phyloP scores from a whole-genome alignment of 192 early-diverging fungal species.

The Cetraspora pellucida region DNA sequence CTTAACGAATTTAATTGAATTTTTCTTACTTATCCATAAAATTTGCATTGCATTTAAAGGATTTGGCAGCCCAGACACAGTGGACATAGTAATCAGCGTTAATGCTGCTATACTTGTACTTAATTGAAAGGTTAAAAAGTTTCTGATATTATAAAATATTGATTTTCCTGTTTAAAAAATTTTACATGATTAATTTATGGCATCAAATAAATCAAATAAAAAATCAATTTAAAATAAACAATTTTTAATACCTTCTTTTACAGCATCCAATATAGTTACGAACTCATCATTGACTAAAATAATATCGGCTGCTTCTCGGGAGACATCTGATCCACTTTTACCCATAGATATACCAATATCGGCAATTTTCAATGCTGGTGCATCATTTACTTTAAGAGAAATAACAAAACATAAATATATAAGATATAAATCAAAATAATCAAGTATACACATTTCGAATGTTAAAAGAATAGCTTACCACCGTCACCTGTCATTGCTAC shows the following conservation, averaged over 20 bases:
- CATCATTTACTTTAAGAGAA: conserved; percentile 80
- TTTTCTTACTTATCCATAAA: conserved; percentile 95
- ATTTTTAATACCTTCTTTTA: conserved; percentile 83
- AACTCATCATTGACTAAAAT: conserved; percentile 97
- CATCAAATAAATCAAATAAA: background rate
- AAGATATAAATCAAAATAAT: background rate
- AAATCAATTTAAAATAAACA: too few species aligned
- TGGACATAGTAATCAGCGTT: conserved; percentile 83
- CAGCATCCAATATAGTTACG: conserved; percentile 88
- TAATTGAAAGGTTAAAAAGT: conserved; percentile 97
- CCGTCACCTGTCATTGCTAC: conserved; percentile 99
- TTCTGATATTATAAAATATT: conserved; percentile 97
- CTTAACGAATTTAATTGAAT: too few species aligned
- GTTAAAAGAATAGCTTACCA: background rate
- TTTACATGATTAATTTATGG: too few species aligned
- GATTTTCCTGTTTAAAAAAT: too few species aligned
- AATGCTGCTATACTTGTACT: conserved; percentile 93
- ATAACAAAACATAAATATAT: background rate
- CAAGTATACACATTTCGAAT: background rate
- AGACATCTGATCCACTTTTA: conserved; percentile 90
- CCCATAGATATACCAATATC: conserved; percentile 99
- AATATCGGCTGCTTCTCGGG: conserved; percentile 96
- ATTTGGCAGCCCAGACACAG: conserved; percentile 84
- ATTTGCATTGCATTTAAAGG: conserved; percentile 99
- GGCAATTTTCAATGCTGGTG: conserved; percentile 87